Percentiles rank a stretch among this genome's conserved stretches.
Conservation (phyloP, 805 yeast genomes). For the Kodamaea neixiangensis region DNA sequence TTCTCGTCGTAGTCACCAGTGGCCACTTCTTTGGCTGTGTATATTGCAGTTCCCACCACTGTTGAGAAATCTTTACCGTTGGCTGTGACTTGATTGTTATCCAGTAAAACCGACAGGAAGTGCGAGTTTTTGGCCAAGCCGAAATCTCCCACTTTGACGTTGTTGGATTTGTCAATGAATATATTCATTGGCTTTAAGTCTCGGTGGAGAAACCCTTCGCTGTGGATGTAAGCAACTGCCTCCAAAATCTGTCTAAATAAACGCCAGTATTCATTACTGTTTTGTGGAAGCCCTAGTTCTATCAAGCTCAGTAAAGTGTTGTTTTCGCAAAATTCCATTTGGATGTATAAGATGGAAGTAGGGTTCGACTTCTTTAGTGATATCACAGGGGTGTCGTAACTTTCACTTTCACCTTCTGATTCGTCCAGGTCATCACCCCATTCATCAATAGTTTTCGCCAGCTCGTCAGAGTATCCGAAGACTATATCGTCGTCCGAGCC, state of each 20-base stretch:
- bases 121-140: constrained; percentile 94
- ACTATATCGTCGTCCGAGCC: constrained; percentile 6
- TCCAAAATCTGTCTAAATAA: constrained; percentile 83
- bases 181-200: constrained; percentile 95
- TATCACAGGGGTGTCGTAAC: background rate
- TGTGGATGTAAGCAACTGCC: constrained; percentile 87
- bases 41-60: constrained; percentile 90
- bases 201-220: constrained; percentile 92
- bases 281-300: constrained; percentile 63
- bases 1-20: constrained; percentile 86
- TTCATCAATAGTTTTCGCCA: constrained; percentile 4
- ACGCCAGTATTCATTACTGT: constrained; percentile 86
- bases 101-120: constrained; percentile 36
- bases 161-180: constrained; percentile 86
- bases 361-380: background rate
- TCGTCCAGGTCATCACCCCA: constrained; percentile 3
- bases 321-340: constrained; percentile 98
- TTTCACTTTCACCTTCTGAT: constrained; percentile 2
- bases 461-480: constrained; percentile 3
- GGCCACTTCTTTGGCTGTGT: constrained; percentile 87
- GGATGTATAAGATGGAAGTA: constrained; percentile 79
- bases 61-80: constrained; percentile 76
- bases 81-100: constrained; percentile 41
- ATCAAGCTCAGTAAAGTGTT: constrained; percentile 85
- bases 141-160: constrained; percentile 94